Base-by-base conservation (phyloP, 2,329 filamentous ascomycete genomes). In the Hymenoscyphus scutula region DNA sequence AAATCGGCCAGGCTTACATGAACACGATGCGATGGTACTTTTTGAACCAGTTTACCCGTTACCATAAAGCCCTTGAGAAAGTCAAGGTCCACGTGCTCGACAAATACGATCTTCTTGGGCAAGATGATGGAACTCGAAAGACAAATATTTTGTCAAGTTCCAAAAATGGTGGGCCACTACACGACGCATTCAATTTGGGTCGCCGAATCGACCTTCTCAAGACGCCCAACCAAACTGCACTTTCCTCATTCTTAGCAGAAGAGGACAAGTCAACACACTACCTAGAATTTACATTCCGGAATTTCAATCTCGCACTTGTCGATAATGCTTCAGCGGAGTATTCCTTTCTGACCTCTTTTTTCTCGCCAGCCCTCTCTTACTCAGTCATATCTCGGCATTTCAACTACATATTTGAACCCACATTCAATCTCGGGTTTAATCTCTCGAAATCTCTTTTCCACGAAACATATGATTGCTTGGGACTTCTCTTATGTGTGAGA, bases 21-120 rank as follows among this genome's bases (percentile, higher is more conserved):
- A 97, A 97, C 75, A 99, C 96, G 0, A 99, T 99, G 92, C 87
- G 92, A 59, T 99, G 95, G 95, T 99, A 99, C 73, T 98, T 98
- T 74, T 78, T 89, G 59, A 95, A 90, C 68, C 91, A 97, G 74
- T 99, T 99, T 73, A 87, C 85, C 3, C 88, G 94, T 37, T 99
- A 99, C 75, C 87, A 90, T 67, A 87, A 88, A 69, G 88, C 95
- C 0, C 81, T 99, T 5, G 88, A 89, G 61, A 96, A 92, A 75
- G 82, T 99, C 64, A 94, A 90, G 72, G 76, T 98, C 2, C 92
- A 97, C 72, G 76, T 82, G 4, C 81, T 96, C 63, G 94, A 97
- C 72, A 92, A 89, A 73, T 88, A 89, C 67, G 92, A 97, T 72
- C 84, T 92, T 0, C 80, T 99, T 3, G 92, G 90, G 15, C 86